Percentiles rank a stretch among this genome's conserved stretches.
Evolutionary conservation across 129 eudicot genomes (phyloP).

Genomic region (Lonicera japonica): DNA sequence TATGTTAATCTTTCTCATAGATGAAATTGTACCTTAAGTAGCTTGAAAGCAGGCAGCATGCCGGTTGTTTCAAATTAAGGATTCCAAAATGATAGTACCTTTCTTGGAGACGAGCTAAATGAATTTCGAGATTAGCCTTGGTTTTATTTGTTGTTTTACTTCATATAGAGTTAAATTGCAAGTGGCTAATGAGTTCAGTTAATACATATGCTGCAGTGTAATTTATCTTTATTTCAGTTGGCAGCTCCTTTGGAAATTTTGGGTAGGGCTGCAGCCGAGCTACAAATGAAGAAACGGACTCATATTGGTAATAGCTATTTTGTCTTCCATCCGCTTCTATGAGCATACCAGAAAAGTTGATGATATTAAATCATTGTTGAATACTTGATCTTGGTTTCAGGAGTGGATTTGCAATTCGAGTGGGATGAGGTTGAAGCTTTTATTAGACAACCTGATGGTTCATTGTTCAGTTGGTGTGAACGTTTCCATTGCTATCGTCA

Average conservation of each 20-base stretch:
- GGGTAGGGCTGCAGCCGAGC: constrained; percentile 80
- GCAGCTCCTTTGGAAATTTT: constrained; percentile 66
- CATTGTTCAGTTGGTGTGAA: constrained; percentile 94
- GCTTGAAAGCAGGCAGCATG: not conserved
- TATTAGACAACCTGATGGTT: constrained; percentile 71
- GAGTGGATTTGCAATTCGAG: constrained; percentile 81
- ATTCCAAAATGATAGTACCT: too few relatives aligned
- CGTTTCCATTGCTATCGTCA: constrained; percentile 76
- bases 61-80: not conserved
- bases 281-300: constrained; percentile 70
- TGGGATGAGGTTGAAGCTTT: constrained; percentile 92
- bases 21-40: not conserved
- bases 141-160: not conserved
- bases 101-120: too few relatives aligned
- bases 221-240: constrained; percentile 47
- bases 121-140: not conserved
- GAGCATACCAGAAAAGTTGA: too few relatives aligned
- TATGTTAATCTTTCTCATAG: not conserved
- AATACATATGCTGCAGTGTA: not conserved
- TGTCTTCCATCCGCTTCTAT: not conserved
- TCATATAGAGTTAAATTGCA: not conserved
- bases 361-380: constrained; percentile 9
- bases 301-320: constrained; percentile 45
- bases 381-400: constrained; percentile 32
- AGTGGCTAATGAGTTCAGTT: not conserved